Base-by-base conservation (phyloP, 2,329 filamentous ascomycete genomes). In the Cladosporium halotolerans region DNA sequence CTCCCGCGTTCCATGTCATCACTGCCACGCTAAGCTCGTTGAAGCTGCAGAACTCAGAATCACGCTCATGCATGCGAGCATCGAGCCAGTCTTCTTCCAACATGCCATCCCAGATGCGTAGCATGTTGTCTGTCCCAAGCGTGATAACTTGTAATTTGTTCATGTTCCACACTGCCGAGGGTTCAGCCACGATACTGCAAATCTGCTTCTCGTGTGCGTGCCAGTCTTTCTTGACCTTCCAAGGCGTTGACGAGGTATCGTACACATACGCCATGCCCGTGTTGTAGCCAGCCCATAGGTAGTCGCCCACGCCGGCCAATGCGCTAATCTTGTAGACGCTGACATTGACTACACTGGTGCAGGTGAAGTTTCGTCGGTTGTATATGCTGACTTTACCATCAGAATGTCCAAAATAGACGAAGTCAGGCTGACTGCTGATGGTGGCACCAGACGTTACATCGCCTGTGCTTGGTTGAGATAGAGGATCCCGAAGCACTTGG, bases 311-410 rank as follows among this genome's bases (percentile, higher is more conserved):
- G 8, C 89, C 88, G 2, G 84, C 82, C 51, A 99, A 75, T 34
- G 87, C 84, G 67, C 90, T 96, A 70, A 99, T 95, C 71, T 96
- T 97, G 79, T 95, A 97, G 11, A 91, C 80, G 69, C 90, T 97
- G 62, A 96, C 81, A 63, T 84, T 96, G 56, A 97, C 76, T 34
- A 95, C 78, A 4, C 81, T 83, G n/a, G 95, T 66, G 62, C 89
- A 96, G 0, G 82, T 73, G 66, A 87, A 93, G 63, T 91, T 84
- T 19, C 77, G 79, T 19, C 82, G 81, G 2, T 89, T 92, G 70
- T 95, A 97, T n/a, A 97, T 84, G 55, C 88, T 93, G 52, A 99
- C 83, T 68, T 96, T 96, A 45, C 93, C 93, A 68, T 99, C 93
- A 10, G 81, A 83, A 67, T 99, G 93, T 1, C 93, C 93, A 60